A percentile compares a stretch with the other conserved stretches of the same genome.
Evolutionary conservation across 2,329 filamentous ascomycete genomes (phyloP).

Genomic region (Hymenoscyphus scutula): DNA sequence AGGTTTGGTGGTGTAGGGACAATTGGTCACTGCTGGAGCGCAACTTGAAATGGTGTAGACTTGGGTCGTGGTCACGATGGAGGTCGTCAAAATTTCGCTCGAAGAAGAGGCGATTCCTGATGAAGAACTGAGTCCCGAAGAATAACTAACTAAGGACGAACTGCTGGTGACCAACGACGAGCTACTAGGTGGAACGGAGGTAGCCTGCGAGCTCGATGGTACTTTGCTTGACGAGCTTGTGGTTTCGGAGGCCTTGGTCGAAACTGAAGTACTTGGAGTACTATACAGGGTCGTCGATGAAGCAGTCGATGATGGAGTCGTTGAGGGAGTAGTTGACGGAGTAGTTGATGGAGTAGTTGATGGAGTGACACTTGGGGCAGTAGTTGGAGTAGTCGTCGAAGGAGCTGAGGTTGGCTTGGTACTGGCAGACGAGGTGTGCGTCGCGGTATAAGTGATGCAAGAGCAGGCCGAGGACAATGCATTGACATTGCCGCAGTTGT

Average conservation of each 20-base stretch:
- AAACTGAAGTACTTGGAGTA: background rate
- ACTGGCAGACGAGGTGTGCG: background rate
- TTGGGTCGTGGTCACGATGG: background rate
- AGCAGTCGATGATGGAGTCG: background rate
- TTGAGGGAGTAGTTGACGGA: background rate
- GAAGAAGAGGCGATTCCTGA: background rate
- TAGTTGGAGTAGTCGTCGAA: background rate
- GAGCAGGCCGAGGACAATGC: background rate
- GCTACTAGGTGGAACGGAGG: background rate
- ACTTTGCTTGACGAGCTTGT: background rate
- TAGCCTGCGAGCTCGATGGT: too few species aligned
- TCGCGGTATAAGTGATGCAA: constrained; percentile 2
- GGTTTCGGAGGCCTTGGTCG: background rate
- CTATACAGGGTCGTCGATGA: too few species aligned
- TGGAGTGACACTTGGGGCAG: background rate
- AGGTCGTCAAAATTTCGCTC: background rate
- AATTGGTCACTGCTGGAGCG: background rate
- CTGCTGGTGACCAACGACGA: background rate
- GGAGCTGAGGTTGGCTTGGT: background rate
- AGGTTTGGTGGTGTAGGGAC: constrained; percentile 5
- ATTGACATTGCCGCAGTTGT: background rate
- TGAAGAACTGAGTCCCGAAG: background rate
- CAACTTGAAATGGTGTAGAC: constrained; percentile 5
- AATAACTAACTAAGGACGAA: background rate
- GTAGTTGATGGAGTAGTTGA: background rate